Base-by-base conservation (phyloP, 2,329 filamentous ascomycete species). In the Microsporum ferrugineum region DNA sequence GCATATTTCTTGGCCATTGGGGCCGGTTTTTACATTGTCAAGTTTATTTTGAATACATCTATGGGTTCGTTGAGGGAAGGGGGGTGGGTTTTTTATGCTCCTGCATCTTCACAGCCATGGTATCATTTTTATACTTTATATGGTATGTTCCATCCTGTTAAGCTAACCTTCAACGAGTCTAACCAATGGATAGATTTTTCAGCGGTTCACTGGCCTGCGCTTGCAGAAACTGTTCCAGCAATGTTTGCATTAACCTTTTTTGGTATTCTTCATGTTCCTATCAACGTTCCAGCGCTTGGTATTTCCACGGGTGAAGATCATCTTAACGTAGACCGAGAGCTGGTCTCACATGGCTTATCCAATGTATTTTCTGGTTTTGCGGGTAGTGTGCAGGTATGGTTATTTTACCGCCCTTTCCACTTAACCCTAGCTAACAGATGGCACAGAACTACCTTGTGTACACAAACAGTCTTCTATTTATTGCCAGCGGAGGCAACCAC, bases 231-330 rank as follows among this genome's bases (percentile, higher is more conserved):
- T 0, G 81, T 96, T 34, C 94, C 94, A 0, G 91, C 94, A 34
- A 97, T 99, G 89, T 85, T 99, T 68, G 94, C 94, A 0, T 77
- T 99, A 63, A 97, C 94, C 0, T 99, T 99, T 78, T 99, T 99
- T 69, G 94, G 94, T 59, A 87, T 99, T 61, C 82, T 99, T 2
- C 94, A 99, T 71, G 94, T 99, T 2, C 94, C 94, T 0, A 99
- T 99, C 75, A 99, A 99, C 69, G 91, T 99, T 3, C 94, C 94
- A 1, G 94, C 94, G 1, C 77, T 99, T 62, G 94, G 90, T 0
- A 87, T 96, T 57, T 91, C 90, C 36, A 89, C 88, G 3, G 90
- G 91, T 49, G 91, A 97, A 73, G 94, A 99, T 71, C 88, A 97
- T 70, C 82, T 95, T 34, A 86, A 95, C 70, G 84, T 99, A 57